These are phyloP conservation scores for Begonia loranthoides DNA, from an alignment of 306 rosid genomes.

Conservation along the genomic window DNA sequence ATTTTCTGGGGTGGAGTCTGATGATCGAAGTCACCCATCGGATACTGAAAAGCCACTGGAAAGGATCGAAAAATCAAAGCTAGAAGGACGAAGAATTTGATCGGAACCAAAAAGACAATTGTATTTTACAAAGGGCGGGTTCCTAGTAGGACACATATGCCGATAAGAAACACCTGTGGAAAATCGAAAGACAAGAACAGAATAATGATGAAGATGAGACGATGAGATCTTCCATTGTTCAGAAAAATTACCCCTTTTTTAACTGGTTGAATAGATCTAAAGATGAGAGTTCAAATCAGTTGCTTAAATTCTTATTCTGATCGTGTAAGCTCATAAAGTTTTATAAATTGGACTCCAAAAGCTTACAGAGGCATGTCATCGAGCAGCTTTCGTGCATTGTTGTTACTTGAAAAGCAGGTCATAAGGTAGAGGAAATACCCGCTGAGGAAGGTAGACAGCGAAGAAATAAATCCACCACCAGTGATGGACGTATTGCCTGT, in stretches of 20 bases:
- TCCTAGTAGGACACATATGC: conserved; percentile 57
- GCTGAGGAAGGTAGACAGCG: conserved; percentile 68
- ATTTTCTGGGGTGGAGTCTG: conserved; percentile 15
- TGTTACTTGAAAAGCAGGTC: neutral
- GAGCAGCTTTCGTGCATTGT: neutral
- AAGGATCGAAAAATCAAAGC: conserved; percentile 20
- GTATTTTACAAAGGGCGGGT: conserved; percentile 28
- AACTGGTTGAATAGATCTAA: no score
- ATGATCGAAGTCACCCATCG: conserved; percentile 48
- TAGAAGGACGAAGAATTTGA: conserved; percentile 9
- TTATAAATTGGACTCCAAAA: no score
- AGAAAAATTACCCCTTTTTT: no score
- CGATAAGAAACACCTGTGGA: conserved; percentile 57
- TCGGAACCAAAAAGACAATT: conserved; percentile 54
- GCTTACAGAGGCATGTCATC: neutral
- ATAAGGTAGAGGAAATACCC: conserved; percentile 20
- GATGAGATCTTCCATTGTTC: no score
- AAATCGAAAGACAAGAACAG: neutral
- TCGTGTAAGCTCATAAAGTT: no score
- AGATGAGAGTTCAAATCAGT: no score
- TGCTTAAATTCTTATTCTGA: no score
- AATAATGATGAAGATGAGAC: no score
- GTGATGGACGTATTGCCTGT: conserved; percentile 40
- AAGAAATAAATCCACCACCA: conserved; percentile 98
- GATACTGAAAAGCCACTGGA: conserved; percentile 72